Conservation (phyloP, 2,329 filamentous ascomycete species). For the Epichloe uncinata region DNA sequence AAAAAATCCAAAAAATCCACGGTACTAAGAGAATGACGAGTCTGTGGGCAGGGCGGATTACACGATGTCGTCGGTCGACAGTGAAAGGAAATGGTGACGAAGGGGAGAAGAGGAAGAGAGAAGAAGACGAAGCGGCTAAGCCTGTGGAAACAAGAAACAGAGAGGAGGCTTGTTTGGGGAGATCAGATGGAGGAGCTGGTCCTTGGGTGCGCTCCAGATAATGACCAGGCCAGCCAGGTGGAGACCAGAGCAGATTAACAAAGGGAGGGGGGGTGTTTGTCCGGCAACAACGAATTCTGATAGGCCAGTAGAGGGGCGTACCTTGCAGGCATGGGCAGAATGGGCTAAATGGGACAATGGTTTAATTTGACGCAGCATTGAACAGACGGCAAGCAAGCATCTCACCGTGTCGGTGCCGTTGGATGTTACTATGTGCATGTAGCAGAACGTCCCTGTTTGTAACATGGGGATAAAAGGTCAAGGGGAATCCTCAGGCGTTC, state of each 20-base stretch:
- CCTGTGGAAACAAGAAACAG: slow-evolving; percentile 12
- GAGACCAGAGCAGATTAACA: neutral
- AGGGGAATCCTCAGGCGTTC: too few species aligned
- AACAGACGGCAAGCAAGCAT: neutral
- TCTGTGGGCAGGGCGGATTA: slow-evolving; percentile 39
- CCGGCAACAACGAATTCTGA: neutral
- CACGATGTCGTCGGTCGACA: slow-evolving; percentile 23
- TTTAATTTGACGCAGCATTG: slow-evolving; percentile 5
- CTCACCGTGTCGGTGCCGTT: neutral
- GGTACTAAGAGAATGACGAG: slow-evolving; percentile 40
- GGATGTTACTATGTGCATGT: too few species aligned
- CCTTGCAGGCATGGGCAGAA: slow-evolving; percentile 2
- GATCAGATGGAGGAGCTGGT: neutral
- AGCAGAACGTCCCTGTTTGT: too few species aligned
- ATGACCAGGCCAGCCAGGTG: neutral
- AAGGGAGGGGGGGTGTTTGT: slow-evolving; percentile 1
- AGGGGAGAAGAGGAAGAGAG: slow-evolving; percentile 16
- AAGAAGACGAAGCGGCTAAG: slow-evolving; percentile 11
- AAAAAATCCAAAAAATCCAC: slow-evolving; percentile 8
- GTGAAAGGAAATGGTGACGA: slow-evolving; percentile 19
- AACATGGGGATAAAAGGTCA: too few species aligned
- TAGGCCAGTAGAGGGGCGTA: neutral
- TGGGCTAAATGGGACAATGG: neutral
- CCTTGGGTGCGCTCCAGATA: neutral
- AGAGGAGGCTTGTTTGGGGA: slow-evolving; percentile 2